Conservation (phyloP, 176 grass and related monocot genomes). For the Cenchrus americanus region DNA sequence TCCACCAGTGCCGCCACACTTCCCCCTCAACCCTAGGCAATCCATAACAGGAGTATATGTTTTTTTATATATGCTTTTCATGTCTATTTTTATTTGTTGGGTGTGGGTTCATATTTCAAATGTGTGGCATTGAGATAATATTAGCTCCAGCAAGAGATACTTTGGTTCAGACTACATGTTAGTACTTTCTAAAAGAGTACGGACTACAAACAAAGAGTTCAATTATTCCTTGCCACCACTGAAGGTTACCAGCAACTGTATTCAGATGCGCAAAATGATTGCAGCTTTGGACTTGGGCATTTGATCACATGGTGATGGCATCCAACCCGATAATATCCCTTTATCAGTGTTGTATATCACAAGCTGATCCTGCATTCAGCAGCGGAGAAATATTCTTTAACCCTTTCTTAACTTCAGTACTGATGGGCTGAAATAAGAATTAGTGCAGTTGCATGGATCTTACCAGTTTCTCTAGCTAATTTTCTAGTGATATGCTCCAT, state of each 20-base stretch:
- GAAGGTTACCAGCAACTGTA: conserved; percentile 1
- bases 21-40: too few species aligned
- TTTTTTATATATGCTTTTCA: too few species aligned
- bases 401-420: too few species aligned
- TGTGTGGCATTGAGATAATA: not conserved
- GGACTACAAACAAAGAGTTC: not conserved
- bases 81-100: too few species aligned
- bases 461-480: too few species aligned
- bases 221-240: not conserved
- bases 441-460: too few species aligned
- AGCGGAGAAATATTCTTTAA: too few species aligned
- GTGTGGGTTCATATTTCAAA: not conserved
- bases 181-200: not conserved
- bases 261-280: conserved; percentile 21
- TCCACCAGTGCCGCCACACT: too few species aligned
- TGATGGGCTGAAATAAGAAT: too few species aligned
- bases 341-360: conserved; percentile 86
- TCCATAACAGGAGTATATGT: too few species aligned
- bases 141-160: too few species aligned
- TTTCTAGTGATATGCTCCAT: too few species aligned
- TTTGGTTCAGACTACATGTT: not conserved
- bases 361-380: conserved; percentile 68
- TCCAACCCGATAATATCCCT: conserved; percentile 60
- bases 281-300: not conserved
- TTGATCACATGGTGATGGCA: conserved; percentile 10